Base-by-base conservation (phyloP, 306 rosid species). In the Ochetophila trinervis region DNA sequence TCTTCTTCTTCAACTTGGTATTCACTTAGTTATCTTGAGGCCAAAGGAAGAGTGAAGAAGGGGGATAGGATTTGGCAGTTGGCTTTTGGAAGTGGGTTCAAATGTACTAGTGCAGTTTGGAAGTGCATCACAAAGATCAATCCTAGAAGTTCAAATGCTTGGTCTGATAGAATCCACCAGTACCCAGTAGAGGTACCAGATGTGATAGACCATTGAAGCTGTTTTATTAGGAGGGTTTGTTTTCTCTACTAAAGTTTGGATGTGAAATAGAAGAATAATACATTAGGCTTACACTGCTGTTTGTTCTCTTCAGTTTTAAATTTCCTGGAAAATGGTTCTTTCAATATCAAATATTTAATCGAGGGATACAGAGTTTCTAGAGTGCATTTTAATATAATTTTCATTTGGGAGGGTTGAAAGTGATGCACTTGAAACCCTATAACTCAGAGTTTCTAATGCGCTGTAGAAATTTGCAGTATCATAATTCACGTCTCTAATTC, bases 81-180 rank as follows among this genome's bases (percentile, higher is more conserved):
- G 47, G 65, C 47, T n/a, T 68, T 68, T 22, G 73, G 73, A 21
- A 57, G 65, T 58, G 73, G 73, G 14, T 53, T 68, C 21, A 44
- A 68, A 16, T 68, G 73, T 51, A 30, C 58, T 42, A 68, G 73
- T 58, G 65, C 65, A n/a, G 65, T 58, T 45, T 70, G 75, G 75
- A 58, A 59, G 22, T 58, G 74, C 66, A 48, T 56, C 66, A 47
- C 27, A 12, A 32, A 59, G 16, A 21, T 48, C 52, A 57, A 27
- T 14, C 51, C 21, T 0, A 45, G 27, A 19, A 19, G 22, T 13
- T 47, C 56, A 47, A 69, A 56, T 49, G 66, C 37, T 13, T 69
- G 74, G 74, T 48, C 65, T 32, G 66, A 69, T 35, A 27, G 54
- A 7, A 59, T 69, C 45, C 50, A 69, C 18, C 22, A 21, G 56